Conservation (phyloP, 345 rosid species). For the Ceriops decandra region DNA sequence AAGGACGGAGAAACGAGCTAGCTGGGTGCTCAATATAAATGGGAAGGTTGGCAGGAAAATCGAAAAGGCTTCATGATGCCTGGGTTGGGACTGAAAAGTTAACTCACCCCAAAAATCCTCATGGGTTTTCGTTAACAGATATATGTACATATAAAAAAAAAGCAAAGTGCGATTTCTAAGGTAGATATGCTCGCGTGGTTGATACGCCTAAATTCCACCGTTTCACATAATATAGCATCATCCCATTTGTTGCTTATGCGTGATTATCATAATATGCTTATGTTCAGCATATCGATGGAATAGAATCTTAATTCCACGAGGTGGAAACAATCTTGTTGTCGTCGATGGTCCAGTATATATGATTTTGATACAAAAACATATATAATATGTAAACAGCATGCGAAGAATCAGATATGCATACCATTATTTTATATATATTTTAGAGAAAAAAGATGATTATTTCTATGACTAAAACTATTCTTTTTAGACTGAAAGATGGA, state of each 20-base stretch:
- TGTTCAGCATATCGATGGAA: neutral
- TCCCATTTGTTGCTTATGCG: neutral
- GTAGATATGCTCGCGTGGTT: constrained; percentile 16
- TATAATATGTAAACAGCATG: no score
- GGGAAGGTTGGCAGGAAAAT: constrained; percentile 24
- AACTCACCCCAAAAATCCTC: constrained; percentile 19
- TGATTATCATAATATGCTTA: neutral
- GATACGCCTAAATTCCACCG: neutral
- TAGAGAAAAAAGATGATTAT: no score
- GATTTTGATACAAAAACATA: no score
- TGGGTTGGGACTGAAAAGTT: neutral
- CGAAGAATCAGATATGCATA: no score
- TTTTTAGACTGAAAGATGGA: neutral
- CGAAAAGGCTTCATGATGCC: constrained; percentile 18
- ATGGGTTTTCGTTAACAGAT: constrained; percentile 16
- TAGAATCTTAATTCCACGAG: neutral
- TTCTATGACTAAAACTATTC: neutral
- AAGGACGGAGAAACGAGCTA: constrained; percentile 16
- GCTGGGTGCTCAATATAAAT: constrained; percentile 18
- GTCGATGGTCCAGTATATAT: no score
- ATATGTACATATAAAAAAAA: neutral
- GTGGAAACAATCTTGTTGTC: no score
- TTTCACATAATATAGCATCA: neutral
- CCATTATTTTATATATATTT: no score
- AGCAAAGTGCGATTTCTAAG: constrained; percentile 10